Conservation (phyloP, 1,139 yeast species). For the Blastobotrys serpentis region DNA sequence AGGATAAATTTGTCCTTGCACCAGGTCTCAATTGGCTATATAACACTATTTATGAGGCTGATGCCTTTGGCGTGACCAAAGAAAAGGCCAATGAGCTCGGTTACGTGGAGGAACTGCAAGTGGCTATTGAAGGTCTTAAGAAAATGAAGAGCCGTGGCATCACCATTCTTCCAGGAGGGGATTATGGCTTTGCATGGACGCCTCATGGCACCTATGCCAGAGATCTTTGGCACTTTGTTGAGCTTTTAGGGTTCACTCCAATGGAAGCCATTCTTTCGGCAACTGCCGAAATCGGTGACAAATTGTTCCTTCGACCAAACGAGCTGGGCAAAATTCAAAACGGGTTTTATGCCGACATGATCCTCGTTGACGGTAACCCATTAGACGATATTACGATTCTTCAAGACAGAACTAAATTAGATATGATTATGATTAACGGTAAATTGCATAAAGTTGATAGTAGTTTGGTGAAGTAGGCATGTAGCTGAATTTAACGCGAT, state of each 20-base stretch:
- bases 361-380: background rate
- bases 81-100: background rate
- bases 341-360: constrained; percentile 1
- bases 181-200: background rate
- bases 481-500: no score
- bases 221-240: background rate
- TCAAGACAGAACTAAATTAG: background rate
- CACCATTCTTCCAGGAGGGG: background rate
- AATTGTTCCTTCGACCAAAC: background rate
- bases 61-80: background rate
- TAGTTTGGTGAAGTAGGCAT: background rate
- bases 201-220: background rate
- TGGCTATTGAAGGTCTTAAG: background rate
- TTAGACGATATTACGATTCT: background rate
- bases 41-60: background rate
- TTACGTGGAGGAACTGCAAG: background rate
- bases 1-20: background rate
- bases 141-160: background rate
- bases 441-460: background rate
- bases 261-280: background rate
- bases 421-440: constrained; percentile 1
- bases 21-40: background rate
- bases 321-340: background rate
- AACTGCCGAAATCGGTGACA: background rate
- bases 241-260: background rate